Conservation (phyloP, 2,329 filamentous ascomycete genomes). For the Magnaporthales sp. region DNA sequence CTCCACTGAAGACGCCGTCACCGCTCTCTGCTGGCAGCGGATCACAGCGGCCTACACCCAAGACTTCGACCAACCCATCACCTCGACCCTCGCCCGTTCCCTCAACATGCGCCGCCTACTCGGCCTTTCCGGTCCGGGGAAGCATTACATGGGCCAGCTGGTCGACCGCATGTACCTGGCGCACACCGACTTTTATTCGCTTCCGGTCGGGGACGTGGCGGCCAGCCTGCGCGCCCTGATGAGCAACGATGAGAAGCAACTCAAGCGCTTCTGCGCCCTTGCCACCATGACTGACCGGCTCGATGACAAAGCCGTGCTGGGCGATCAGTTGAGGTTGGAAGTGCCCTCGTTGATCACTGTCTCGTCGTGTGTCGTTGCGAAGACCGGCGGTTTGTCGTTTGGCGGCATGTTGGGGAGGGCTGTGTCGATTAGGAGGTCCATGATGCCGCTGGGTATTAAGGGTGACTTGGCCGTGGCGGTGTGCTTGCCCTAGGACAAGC, state of each 20-base stretch:
- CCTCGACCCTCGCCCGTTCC: slow-evolving; percentile 24
- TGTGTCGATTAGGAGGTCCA: slow-evolving; percentile 36
- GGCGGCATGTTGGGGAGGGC: slow-evolving; percentile 34
- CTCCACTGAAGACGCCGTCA: slow-evolving; percentile 47
- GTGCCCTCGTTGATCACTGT: slow-evolving; percentile 34
- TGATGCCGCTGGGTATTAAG: slow-evolving; percentile 32
- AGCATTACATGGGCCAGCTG: slow-evolving; percentile 34
- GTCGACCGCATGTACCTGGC: background rate
- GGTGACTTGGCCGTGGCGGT: slow-evolving; percentile 35
- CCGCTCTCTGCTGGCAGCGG: slow-evolving; percentile 40
- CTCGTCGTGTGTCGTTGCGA: slow-evolving; percentile 43
- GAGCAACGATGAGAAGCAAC: background rate
- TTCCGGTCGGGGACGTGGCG: slow-evolving; percentile 17
- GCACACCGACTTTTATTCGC: slow-evolving; percentile 14
- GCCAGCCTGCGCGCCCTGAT: slow-evolving; percentile 29
- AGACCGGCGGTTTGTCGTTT: slow-evolving; percentile 37
- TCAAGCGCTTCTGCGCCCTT: slow-evolving; percentile 24
- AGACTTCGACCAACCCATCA: slow-evolving; percentile 15
- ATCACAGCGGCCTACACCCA: slow-evolving; percentile 30
- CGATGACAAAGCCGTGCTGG: slow-evolving; percentile 24
- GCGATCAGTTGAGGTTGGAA: slow-evolving; percentile 25
- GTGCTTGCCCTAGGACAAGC: slow-evolving; percentile 37
- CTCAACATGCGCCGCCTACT: slow-evolving; percentile 37
- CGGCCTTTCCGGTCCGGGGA: slow-evolving; percentile 34
- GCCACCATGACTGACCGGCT: slow-evolving; percentile 27